These are phyloP conservation scores for Neospermospora avenae DNA, from an alignment of 2,329 filamentous ascomycete genomes.

Conservation along the genomic window DNA sequence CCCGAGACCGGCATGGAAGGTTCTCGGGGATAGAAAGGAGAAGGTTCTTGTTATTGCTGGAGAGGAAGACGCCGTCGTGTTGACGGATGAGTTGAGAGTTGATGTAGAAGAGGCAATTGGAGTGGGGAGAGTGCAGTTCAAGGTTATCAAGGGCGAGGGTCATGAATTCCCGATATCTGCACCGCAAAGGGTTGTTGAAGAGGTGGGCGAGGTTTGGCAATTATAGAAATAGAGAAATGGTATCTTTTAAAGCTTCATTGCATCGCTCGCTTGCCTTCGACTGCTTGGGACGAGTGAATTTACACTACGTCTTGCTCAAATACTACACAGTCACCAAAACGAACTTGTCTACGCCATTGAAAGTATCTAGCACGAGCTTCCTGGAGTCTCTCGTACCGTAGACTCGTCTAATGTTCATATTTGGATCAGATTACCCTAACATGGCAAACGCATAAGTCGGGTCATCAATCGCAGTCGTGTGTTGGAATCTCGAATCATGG, in stretches of 20 bases:
- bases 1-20: slow-evolving; percentile 49
- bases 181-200: slow-evolving; percentile 41
- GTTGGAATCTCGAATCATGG: too few relatives aligned
- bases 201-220: slow-evolving; percentile 42
- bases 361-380: too few relatives aligned
- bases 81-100: slow-evolving; percentile 40
- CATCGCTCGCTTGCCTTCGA: too few relatives aligned
- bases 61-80: slow-evolving; percentile 49
- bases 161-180: slow-evolving; percentile 65
- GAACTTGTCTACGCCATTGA: too few relatives aligned
- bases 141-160: slow-evolving; percentile 46
- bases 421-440: too few relatives aligned
- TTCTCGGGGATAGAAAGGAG: slow-evolving; percentile 45
- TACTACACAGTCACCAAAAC: too few relatives aligned
- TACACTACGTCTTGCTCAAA: not conserved
- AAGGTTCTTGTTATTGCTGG: slow-evolving; percentile 48
- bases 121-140: slow-evolving; percentile 47
- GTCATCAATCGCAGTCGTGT: too few relatives aligned
- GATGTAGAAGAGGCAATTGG: slow-evolving; percentile 25
- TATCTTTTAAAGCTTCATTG: not conserved
- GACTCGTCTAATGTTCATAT: too few relatives aligned
- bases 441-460: too few relatives aligned
- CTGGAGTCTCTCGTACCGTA: too few relatives aligned
- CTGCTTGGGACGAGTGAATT: not conserved
- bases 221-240: slow-evolving; percentile 8